Evolutionary conservation across 768 basidiomycete species (phyloP), one percentile per base, ranked within the genome.

Genomic region (Chiua virens): DNA sequence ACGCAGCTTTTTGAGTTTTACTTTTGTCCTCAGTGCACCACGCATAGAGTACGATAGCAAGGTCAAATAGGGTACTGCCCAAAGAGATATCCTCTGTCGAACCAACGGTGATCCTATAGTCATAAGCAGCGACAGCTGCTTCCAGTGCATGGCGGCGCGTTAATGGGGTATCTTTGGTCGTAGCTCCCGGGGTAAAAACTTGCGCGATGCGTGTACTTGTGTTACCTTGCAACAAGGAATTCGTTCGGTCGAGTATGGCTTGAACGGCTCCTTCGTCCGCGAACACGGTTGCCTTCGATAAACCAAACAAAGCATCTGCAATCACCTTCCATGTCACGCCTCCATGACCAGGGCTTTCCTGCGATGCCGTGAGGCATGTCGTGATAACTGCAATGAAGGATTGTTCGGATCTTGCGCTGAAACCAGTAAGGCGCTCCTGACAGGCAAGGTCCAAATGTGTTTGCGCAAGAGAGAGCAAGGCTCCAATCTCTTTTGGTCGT

Each of bases 321-420:
- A 85, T 75, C 8, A 77, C 71, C 66, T 98, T 98, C 96, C 95
- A 98, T 5, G 80, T 80, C 3, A 90, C 74, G 5, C 79, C 73
- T 17, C 88, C 80, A 65, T 89, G 87, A 1, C 87, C 86, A 9
- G 81, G 66, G 38, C 78, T 78, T 17, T 73, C 71, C 38, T 77
- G 70, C 45, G 88, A 72, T 20, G 75, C 67, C 36, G 66, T 63
- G 45, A 86, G 60, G 17, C 83, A 76, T 14, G 79, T 73, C 6
- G 63, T 60, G 39, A 92, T 75, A n/a, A 82, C 75, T n/a, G 72
- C 69, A 30, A 84, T 59, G 56, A 94, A 85, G 2, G 91, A 89
- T 30, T 71, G 69, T 60, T 93, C 86, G 0, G 92, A 86, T 47
- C 96, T 77, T 10, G 79, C 76, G 17, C 78, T 71, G 67, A 90